Conservation (phyloP, 2,329 filamentous ascomycete genomes). For the Pyricularia sp. region DNA sequence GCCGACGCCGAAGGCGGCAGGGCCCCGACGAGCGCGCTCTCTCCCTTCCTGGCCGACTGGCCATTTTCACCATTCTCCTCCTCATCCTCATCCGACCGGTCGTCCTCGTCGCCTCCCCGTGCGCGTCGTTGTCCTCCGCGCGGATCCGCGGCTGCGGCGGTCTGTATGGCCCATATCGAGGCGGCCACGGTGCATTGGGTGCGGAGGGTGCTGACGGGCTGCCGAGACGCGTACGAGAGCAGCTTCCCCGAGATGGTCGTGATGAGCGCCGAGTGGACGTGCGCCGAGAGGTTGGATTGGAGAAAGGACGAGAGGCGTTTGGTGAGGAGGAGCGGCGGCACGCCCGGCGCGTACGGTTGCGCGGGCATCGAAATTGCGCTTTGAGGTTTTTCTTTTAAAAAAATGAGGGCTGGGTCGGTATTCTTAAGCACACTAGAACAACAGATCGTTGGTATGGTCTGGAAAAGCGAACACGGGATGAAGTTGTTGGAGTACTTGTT, state of each 20-base stretch:
- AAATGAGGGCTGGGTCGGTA: background rate
- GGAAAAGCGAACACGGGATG: too few species aligned
- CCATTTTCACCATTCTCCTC: constrained; percentile 16
- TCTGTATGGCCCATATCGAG: constrained; percentile 51
- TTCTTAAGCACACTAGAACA: background rate
- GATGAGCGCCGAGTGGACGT: constrained; percentile 50
- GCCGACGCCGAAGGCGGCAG: constrained; percentile 9
- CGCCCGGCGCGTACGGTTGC: background rate
- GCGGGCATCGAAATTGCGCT: background rate
- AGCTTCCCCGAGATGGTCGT: constrained; percentile 53
- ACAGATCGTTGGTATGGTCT: background rate
- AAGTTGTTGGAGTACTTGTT: background rate
- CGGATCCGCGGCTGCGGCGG: constrained; percentile 21
- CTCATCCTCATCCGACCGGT: constrained; percentile 4
- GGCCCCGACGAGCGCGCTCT: constrained; percentile 5
- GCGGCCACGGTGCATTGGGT: constrained; percentile 56
- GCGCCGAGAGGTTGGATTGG: constrained; percentile 44
- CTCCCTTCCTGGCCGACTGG: constrained; percentile 6
- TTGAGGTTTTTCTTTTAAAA: too few species aligned
- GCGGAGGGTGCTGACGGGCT: constrained; percentile 47
- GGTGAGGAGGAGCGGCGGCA: constrained; percentile 51
- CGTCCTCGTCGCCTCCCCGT: constrained; percentile 14
- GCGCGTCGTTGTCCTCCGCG: background rate
- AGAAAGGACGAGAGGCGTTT: constrained; percentile 57
- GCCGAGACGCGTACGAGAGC: constrained; percentile 49